Evolutionary conservation across 257 asterid species (phyloP), one percentile per base, ranked within the genome.

Genomic region (Jacaranda mimosifolia): DNA sequence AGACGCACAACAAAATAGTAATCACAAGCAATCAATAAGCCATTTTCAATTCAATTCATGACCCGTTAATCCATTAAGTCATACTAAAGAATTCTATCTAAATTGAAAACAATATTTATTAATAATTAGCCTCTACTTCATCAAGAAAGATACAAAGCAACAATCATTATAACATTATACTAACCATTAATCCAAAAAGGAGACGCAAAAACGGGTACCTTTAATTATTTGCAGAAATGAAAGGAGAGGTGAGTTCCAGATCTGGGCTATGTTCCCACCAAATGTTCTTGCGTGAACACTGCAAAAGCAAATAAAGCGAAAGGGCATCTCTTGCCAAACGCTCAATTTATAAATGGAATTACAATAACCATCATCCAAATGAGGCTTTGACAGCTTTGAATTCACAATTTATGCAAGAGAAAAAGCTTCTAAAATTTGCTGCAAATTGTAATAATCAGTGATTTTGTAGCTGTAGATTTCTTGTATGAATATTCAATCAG

Each of bases 211-310:
- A 39, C 26, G 58, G 58, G 51, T 55, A 86, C 84, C 83, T 63
- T 9, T 36, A 38, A 63, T 26, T 48, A 68, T 67, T 56, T 10
- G 80, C 76, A 52, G 65, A 53, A 39, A 53, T 57, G 48, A 35
- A 53, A 70, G 13, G 73, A 51, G 80, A 70, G 63, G 72, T 69
- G 70, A 65, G 36, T 52, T 79, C 35, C 51, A 66, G 83, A 82
- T 85, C 83, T 77, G 60, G 68, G 74, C 21, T 65, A 26, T 26
- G 36, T 56, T n/a, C 35, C 46, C 82, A 64, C 40, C 40, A 70
- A 77, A 78, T 76, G 78, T 64, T 75, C 70, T 86, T 64, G 83
- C 84, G 79, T 77, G 70, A 75, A 72, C 70, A 45, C 73, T 19
- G 55, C 45, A 69, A 83, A 77, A 75, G 72, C 40, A 70, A 71